A percentile compares a stretch with the other conserved stretches of the same genome.
phyloP scores from a whole-genome alignment of 768 basidiomycete species.

The Holtermannia corniformis region DNA sequence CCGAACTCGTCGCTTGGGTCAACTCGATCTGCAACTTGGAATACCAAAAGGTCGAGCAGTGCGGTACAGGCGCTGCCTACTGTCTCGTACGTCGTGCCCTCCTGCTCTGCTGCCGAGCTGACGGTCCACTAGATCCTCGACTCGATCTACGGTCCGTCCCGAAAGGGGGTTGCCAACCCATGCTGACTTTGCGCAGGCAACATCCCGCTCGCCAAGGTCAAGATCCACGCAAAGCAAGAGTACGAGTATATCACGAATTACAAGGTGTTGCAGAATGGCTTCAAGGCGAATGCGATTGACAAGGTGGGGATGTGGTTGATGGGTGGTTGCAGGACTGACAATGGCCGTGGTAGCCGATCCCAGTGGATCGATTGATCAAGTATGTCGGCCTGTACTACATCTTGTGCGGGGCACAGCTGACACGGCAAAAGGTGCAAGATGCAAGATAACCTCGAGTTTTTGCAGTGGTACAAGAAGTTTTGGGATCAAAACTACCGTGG shows the following conservation, averaged over 20 bases:
- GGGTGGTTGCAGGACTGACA: neutral
- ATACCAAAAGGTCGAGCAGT: slow-evolving; percentile 83
- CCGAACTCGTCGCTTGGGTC: slow-evolving; percentile 83
- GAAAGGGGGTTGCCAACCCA: neutral
- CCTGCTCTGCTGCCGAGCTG: neutral
- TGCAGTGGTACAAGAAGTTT: slow-evolving; percentile 93
- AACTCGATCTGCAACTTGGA: slow-evolving; percentile 71
- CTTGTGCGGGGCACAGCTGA: neutral
- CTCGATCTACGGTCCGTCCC: slow-evolving; percentile 71
- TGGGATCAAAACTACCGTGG: slow-evolving; percentile 91
- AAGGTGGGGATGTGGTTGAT: slow-evolving; percentile 52
- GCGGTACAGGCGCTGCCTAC: slow-evolving; percentile 69
- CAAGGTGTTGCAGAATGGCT: slow-evolving; percentile 86
- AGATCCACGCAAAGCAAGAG: slow-evolving; percentile 87
- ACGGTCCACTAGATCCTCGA: slow-evolving; percentile 55
- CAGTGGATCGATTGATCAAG: slow-evolving; percentile 84
- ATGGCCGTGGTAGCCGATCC: slow-evolving; percentile 62
- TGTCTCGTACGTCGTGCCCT: slow-evolving; percentile 52
- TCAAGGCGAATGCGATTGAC: slow-evolving; percentile 88
- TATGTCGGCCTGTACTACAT: slow-evolving; percentile 41
- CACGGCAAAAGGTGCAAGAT: slow-evolving; percentile 58
- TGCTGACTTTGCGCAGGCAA: slow-evolving; percentile 51
- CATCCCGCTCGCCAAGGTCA: slow-evolving; percentile 81
- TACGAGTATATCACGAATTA: slow-evolving; percentile 93
- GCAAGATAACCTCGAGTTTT: slow-evolving; percentile 99